Percentiles rank a stretch among this genome's conserved stretches.
Evolutionary conservation across 164 flowering plant species (phyloP).

Genomic region (Chimonanthus salicifolius): DNA sequence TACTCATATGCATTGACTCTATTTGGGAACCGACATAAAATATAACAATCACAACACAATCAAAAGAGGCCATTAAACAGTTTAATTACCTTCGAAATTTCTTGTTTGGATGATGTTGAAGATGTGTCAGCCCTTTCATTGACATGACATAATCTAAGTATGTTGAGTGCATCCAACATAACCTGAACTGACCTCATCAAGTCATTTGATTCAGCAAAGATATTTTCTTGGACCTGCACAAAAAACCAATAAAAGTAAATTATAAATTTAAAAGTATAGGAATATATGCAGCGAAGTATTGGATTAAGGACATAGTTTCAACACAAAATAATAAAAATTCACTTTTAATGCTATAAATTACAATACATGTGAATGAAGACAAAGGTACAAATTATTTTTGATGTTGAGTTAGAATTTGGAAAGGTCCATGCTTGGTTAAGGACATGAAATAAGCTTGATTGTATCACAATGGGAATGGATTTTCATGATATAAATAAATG

Average conservation of each 20-base stretch:
- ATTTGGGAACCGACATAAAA: no score
- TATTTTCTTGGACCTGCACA: constrained; percentile 40
- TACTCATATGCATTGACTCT: no score
- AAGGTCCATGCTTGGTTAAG: no score
- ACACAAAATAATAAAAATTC: no score
- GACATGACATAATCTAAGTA: constrained; percentile 62
- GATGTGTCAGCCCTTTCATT: constrained; percentile 44
- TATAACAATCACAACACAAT: not conserved
- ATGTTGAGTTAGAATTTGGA: no score
- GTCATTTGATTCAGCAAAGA: constrained; percentile 64
- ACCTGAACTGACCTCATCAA: constrained; percentile 73
- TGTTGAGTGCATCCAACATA: constrained; percentile 72
- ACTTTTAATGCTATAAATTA: no score
- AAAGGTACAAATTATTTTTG: no score
- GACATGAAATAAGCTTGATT: no score
- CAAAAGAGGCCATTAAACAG: not conserved
- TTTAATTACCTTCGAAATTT: constrained; percentile 41
- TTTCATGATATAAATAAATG: no score
- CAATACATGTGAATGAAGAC: no score
- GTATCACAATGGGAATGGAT: no score
- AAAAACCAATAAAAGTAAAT: not conserved
- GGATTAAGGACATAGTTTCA: not conserved
- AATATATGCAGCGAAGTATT: no score
- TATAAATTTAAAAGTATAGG: not conserved
- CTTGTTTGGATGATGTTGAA: constrained; percentile 29